Evolutionary conservation across 2,329 filamentous ascomycete species (phyloP), one percentile per base, ranked within the genome.

Genomic region (Cytospora paraplurivora): DNA sequence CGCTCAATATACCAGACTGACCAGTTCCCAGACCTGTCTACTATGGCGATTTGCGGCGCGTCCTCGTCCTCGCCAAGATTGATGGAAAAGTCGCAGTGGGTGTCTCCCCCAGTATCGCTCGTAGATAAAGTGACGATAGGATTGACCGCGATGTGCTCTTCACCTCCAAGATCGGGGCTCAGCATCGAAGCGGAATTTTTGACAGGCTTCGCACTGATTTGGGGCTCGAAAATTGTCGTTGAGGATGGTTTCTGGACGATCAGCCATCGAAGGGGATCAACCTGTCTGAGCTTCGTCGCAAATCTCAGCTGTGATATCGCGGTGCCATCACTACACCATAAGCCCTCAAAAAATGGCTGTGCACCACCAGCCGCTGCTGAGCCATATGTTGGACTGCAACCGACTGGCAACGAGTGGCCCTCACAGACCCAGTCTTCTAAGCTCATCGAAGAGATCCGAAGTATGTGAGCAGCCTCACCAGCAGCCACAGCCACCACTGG

Each of bases 1-100:
- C 76, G 77, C 13, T 69, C 58, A 32, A 89, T 76, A 65, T 89
- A 81, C 86, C 88, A 92, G 4, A 92, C 73, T 51, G 79, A 86
- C 90, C 90, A 93, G 63, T 77, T 79, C 1, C 89, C 89, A 38
- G 76, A 76, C 58, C 85, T 79, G 69, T 93, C 88, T 19, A 93
- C 78, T 33, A 92, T 78, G 17, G 81, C 87, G 59, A 93, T 75
- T 69, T 90, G 87, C 1, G 85, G 82, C 17, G 78, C 75, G 63
- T 79, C 84, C 72, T 76, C 84, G 67, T 63, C 76, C 6, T 70
- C 71, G 4, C 74, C 74, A 0, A 88, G 84, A 67, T 88, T 88
- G 72, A 93, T 90, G 0, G 83, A 75, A 3, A 90, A 78, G 73
- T 93, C 87, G 0, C 81, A 81, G 69, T 91, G 87, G 0, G 79